Evolutionary conservation across 352 stramenopile species (phyloP), one percentile per base, ranked within the genome.

Genomic region (Blastocystis sp.): DNA sequence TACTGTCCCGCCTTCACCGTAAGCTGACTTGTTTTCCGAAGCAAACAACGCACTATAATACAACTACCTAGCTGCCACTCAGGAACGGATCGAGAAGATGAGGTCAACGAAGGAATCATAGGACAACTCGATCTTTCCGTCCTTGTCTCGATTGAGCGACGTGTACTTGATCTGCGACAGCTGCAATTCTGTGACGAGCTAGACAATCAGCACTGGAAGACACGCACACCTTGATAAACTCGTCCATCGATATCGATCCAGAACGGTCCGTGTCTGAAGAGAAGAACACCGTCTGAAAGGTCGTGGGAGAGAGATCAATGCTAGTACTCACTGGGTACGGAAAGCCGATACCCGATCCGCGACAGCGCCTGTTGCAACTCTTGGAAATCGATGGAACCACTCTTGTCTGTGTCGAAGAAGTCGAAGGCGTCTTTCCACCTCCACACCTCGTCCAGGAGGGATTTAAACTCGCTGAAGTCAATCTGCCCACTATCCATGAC

Each of bases 391-490:
- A 85, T 85, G 21, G 74, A 85, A 69, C 74, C 74, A 39, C 74
- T 85, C 26, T 85, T 85, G 45, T 85, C 74, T 31, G 60, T 66
- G 55, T 85, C 74, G 33, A 85, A 85, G 26, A 59, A 85, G 45
- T 85, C 74, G n/a, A 85, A 85, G 26, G 74, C 74, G n/a, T 85
- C 74, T 10, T 85, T 85, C 74, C 74, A 85, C 16, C 74, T 66
- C 74, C 74, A 85, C 19, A 85, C 74, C 39, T 85, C 74, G 50
- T 85, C 74, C 21, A 85, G 35, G 16, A 85, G 29, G 16, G 74
- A 67, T 41, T 85, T 85, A 31, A 85, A 85, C 37, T 85, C 74
- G 19, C 66, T 59, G 70, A 85, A 85, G 24, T 85, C 74, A n/a
- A 85, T 24, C 51, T 85, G 74, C 4, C 74, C 74, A 69, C 74